Percentiles rank a stretch among this genome's conserved stretches.
Evolutionary conservation across 345 rosid species (phyloP).

Genomic region (Pelargonium nanum): DNA sequence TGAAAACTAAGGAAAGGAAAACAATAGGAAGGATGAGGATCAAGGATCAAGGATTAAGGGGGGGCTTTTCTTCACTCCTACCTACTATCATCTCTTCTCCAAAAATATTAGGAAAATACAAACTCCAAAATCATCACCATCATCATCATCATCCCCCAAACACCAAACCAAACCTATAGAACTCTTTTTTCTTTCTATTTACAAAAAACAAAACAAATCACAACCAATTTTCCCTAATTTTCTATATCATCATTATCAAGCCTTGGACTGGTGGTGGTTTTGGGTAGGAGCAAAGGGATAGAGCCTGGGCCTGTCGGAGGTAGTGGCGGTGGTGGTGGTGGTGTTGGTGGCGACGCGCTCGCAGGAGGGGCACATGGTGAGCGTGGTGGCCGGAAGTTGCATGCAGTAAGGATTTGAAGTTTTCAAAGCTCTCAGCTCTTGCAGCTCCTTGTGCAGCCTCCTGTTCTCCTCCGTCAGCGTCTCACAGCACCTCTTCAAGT

Average conservation of each 20-base stretch:
- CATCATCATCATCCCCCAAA: too few relatives aligned
- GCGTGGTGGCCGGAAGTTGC: constrained; percentile 98
- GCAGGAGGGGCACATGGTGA: constrained; percentile 99
- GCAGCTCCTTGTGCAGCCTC: constrained; percentile 84
- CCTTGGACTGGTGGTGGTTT: too few relatives aligned
- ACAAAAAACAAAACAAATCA: too few relatives aligned
- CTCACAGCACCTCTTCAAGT: constrained; percentile 90
- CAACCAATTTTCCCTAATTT: too few relatives aligned
- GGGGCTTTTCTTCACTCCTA: not conserved
- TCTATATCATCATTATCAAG: too few relatives aligned
- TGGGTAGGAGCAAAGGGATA: too few relatives aligned
- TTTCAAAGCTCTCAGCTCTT: constrained; percentile 74
- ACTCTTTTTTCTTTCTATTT: too few relatives aligned
- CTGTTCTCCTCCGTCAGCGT: constrained; percentile 88
- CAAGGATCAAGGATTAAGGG: too few relatives aligned
- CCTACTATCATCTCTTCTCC: not conserved
- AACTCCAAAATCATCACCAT: too few relatives aligned
- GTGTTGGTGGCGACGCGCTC: constrained; percentile 76
- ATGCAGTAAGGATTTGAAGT: constrained; percentile 73
- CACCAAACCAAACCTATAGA: too few relatives aligned
- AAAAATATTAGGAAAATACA: too few relatives aligned
- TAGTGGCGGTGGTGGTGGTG: constrained; percentile 20
- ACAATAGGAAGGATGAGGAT: not conserved
- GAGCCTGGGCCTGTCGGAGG: constrained; percentile 8
- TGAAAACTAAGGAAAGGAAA: not conserved